These are phyloP conservation scores for Cordyceps farinosa DNA, from an alignment of 2,329 filamentous ascomycete species.

Conservation along the genomic window DNA sequence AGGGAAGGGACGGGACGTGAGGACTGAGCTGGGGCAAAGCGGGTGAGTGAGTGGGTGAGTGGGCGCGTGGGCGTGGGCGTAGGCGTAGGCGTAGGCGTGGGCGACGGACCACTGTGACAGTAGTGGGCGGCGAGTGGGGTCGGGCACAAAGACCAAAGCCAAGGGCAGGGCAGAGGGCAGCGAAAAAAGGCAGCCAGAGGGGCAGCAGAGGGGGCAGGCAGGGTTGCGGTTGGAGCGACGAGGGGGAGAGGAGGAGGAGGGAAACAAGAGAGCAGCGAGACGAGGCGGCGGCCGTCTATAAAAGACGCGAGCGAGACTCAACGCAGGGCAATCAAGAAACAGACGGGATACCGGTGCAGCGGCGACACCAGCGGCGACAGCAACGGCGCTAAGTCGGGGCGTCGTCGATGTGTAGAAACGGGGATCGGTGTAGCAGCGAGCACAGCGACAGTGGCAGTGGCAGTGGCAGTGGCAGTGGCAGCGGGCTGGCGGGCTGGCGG, in stretches of 20 bases:
- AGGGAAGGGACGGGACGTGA: conserved; percentile 16
- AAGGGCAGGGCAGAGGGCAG: background rate
- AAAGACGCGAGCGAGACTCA: background rate
- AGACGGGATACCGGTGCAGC: background rate
- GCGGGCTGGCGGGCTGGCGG: too few relatives aligned
- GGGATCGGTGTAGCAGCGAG: conserved; percentile 1
- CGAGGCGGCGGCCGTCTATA: background rate
- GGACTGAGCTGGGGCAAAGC: conserved; percentile 13
- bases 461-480: background rate
- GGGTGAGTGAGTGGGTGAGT: conserved; percentile 1
- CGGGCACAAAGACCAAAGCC: conserved; percentile 9
- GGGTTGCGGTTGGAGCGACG: background rate
- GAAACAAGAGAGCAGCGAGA: background rate
- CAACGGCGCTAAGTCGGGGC: conserved; percentile 5
- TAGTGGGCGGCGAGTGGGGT: conserved; percentile 8
- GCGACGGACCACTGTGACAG: too few relatives aligned
- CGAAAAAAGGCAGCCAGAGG: background rate
- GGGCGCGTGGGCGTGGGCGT: too few relatives aligned
- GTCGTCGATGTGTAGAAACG: background rate
- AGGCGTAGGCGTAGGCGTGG: too few relatives aligned
- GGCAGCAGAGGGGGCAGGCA: background rate
- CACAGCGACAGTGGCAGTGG: background rate
- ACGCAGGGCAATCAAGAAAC: background rate
- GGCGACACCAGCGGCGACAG: background rate
- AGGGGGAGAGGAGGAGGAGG: background rate